Evolutionary conservation across 805 yeast genomes (phyloP).

Genomic region (Saturnispora ahearnii): DNA sequence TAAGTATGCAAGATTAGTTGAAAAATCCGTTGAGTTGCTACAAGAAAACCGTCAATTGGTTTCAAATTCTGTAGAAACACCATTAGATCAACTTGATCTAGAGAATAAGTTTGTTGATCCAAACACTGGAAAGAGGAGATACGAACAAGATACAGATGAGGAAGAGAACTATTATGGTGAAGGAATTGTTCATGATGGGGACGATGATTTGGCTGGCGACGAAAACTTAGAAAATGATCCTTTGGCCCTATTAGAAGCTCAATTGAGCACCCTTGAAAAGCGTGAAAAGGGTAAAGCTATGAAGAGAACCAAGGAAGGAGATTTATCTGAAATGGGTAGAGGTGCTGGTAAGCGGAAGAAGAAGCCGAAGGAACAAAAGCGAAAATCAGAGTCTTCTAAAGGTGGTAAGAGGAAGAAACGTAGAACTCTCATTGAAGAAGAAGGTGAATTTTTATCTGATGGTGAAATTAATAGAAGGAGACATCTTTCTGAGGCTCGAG

Average conservation of each 20-base stretch:
- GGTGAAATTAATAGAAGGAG: constrained; percentile 11
- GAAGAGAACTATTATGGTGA: constrained; percentile 13
- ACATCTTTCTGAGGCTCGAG: constrained; percentile 43
- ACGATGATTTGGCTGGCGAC: constrained; percentile 28
- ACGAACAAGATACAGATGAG: not conserved
- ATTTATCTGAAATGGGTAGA: constrained; percentile 10
- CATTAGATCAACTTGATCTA: constrained; percentile 20
- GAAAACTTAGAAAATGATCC: constrained; percentile 33
- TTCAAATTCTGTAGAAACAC: constrained; percentile 15
- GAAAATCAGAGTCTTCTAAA: not conserved
- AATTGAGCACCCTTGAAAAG: constrained; percentile 14
- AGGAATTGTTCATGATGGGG: constrained; percentile 10
- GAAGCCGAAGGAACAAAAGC: constrained; percentile 10
- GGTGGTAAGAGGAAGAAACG: constrained; percentile 6
- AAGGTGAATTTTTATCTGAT: constrained; percentile 15
- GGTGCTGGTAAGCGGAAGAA: not conserved
- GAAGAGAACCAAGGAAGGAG: constrained; percentile 12
- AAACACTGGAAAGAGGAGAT: not conserved
- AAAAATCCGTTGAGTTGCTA: constrained; percentile 8
- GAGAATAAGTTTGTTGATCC: constrained; percentile 15
- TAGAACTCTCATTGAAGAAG: constrained; percentile 26
- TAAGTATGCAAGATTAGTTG: constrained; percentile 9
- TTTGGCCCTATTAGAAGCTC: constrained; percentile 33
- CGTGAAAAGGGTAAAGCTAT: constrained; percentile 23
- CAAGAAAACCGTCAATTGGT: constrained; percentile 11